Evolutionary conservation across 495 filamentous ascomycete species (phyloP).

Genomic region (Penicillium malachiteum): DNA sequence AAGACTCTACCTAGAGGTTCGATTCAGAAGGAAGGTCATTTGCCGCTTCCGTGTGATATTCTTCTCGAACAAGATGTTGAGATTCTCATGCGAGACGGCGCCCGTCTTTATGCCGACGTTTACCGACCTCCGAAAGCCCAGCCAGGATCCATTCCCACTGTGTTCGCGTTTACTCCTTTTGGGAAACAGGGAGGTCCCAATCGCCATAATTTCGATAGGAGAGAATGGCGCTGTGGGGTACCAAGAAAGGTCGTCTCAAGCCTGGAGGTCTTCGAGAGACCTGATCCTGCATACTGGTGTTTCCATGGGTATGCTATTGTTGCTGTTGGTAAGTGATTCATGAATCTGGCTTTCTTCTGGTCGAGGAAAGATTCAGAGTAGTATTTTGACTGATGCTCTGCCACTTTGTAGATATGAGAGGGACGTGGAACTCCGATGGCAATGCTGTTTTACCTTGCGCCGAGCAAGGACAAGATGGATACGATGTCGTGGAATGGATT

Average conservation of each 20-base stretch:
- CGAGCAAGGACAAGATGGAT: background rate
- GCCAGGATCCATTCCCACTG: background rate
- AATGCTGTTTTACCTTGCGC: background rate
- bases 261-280: background rate
- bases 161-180: background rate
- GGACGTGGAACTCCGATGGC: background rate
- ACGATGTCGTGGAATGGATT: slow-evolving; percentile 1
- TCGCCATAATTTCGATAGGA: background rate
- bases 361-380: too few relatives aligned
- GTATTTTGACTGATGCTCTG: too few relatives aligned
- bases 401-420: background rate
- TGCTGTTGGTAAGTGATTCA: background rate
- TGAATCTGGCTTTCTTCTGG: too few relatives aligned
- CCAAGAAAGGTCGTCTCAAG: background rate
- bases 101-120: background rate
- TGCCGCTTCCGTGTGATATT: background rate
- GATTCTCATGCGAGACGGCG: background rate
- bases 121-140: background rate
- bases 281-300: background rate
- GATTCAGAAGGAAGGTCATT: background rate
- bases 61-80: background rate
- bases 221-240: background rate
- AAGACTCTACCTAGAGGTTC: too few relatives aligned
- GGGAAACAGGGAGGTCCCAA: background rate
- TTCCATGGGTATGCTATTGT: background rate